Conservation (phyloP, 2,329 filamentous ascomycete species). For the Neonectria coccinea region DNA sequence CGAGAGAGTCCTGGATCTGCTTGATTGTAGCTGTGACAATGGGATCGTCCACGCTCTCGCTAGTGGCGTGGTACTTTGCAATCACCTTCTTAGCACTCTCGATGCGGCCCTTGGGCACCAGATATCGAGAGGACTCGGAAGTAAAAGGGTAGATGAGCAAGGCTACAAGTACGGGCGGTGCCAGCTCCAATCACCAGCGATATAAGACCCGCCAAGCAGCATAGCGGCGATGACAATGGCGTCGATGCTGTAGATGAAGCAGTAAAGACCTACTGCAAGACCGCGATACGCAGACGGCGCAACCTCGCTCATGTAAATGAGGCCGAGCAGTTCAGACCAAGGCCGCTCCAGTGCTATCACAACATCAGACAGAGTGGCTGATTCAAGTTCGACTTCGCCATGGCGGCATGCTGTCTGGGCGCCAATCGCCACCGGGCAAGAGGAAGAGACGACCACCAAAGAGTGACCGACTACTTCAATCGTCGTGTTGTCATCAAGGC, state of each 20-base stretch:
- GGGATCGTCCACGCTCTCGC: neutral
- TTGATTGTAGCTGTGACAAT: neutral
- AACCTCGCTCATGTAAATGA: neutral
- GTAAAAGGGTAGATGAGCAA: neutral
- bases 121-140: neutral
- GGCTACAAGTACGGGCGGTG: neutral
- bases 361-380: constrained; percentile 39
- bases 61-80: neutral
- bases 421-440: constrained; percentile 36
- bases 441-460: constrained; percentile 21
- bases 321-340: constrained; percentile 27
- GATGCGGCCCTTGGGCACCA: neutral
- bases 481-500: neutral
- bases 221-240: neutral
- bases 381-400: constrained; percentile 21
- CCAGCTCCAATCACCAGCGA: neutral
- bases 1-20: neutral
- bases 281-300: neutral
- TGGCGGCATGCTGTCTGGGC: constrained; percentile 42
- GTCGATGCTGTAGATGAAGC: neutral
- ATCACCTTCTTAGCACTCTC: neutral
- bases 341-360: constrained; percentile 33
- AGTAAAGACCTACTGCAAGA: neutral
- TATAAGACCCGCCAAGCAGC: constrained; percentile 1
- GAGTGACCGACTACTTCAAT: constrained; percentile 33